Percentiles rank a stretch among this genome's conserved stretches.
Conservation (phyloP, 305 asterid genomes). For the Fraxinus greggii region DNA sequence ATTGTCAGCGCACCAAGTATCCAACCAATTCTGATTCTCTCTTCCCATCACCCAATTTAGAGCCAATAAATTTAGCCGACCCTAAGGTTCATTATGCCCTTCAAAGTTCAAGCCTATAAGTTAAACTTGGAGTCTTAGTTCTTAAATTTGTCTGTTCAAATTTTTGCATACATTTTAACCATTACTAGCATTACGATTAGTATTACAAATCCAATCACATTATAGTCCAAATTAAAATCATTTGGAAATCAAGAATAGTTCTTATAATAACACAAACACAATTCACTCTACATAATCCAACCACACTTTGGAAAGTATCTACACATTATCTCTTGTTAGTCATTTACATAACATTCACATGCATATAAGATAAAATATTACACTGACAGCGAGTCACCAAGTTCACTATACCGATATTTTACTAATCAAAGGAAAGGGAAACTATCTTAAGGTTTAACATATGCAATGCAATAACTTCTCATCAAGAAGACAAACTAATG, state of each 20-base stretch:
- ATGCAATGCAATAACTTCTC: not conserved
- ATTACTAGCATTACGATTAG: not conserved
- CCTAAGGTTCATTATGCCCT: not conserved
- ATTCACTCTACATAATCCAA: not conserved
- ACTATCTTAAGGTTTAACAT: not conserved
- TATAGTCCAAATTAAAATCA: not conserved
- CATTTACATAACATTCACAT: not conserved
- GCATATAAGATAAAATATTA: not conserved
- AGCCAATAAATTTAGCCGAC: not conserved
- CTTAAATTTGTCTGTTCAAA: not conserved
- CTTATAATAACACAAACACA: not conserved
- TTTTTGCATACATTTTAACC: not conserved
- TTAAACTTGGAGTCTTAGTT: not conserved
- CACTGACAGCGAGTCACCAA: not conserved
- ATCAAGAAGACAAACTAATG: not conserved
- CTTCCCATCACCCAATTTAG: not conserved
- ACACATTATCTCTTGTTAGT: not conserved
- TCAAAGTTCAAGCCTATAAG: not conserved
- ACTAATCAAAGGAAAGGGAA: not conserved
- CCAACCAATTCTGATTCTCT: not conserved
- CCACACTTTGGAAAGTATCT: not conserved
- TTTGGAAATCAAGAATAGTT: not conserved
- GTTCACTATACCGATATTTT: not conserved
- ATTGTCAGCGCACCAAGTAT: not conserved
- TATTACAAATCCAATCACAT: not conserved